Evolutionary conservation across 345 rosid genomes (phyloP), one percentile per base, ranked within the genome.

Genomic region (Ceriops decandra): DNA sequence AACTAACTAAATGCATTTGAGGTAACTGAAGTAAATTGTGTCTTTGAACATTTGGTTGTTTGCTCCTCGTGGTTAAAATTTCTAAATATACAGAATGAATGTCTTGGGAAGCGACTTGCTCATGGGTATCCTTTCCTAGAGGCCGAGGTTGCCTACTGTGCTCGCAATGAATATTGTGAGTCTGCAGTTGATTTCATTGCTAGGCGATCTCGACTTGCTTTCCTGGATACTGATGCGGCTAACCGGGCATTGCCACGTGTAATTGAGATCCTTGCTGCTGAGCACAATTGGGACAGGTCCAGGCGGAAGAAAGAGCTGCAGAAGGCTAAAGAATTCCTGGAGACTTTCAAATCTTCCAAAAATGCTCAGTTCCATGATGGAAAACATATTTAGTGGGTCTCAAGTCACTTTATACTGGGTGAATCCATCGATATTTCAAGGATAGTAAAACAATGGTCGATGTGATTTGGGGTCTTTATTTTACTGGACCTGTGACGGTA

Each of bases 201-300:
- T 5, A 85, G 99, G 84, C 88, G 99, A 79, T 91, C 89, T 57
- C 81, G 99, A 69, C 90, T 93, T 57, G 99, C 96, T 30, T 93
- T 93, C 79, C 88, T 93, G 8, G 99, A 93, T 80, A 93, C 99
- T 0, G 95, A 93, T 77, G 99, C 97, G 15, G 96, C 99, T 4
- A 77, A 85, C 21, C 77, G 85, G 63, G 89, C 99, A n/a, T 76
- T 93, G 84, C 95, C 95, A 27, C 90, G 87, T 7, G 69, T 91
- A 20, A 84, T 91, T 17, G 86, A 89, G 81, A 89, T 93, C 64
- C 80, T 93, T 59, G 88, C 93, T 4, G 52, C 67, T 10, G 98
- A 91, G 68, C 96, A 84, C 75, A 78, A 76, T 0, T 93, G 98
- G 98, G 95, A 87, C 68, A 88, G 76, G 77, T 70, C 87, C 36